These are phyloP conservation scores for Thamnidium elegans DNA, from an alignment of 192 early-diverging fungal genomes.

Conservation along the genomic window DNA sequence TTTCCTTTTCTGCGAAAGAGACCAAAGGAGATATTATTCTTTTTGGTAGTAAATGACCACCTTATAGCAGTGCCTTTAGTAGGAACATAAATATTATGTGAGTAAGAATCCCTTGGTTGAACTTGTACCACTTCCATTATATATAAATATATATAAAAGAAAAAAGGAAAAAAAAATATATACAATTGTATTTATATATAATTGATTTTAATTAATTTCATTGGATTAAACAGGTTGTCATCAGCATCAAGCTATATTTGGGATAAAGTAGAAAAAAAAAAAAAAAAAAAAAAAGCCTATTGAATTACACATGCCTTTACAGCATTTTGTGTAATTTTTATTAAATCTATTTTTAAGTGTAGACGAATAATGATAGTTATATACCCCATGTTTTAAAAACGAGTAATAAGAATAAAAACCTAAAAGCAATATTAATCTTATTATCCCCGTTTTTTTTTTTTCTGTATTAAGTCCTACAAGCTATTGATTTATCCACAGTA, in stretches of 20 bases:
- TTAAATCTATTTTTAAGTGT: too few relatives aligned
- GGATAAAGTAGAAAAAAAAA: not conserved
- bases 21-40: conserved; percentile 51
- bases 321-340: too few relatives aligned
- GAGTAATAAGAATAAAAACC: too few relatives aligned
- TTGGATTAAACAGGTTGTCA: not conserved
- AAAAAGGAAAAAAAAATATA: not conserved
- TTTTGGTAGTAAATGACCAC: conserved; percentile 92
- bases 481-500: too few relatives aligned
- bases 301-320: too few relatives aligned
- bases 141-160: not conserved
- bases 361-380: too few relatives aligned
- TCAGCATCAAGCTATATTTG: conserved; percentile 1
- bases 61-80: conserved; percentile 70
- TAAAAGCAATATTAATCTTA: too few relatives aligned
- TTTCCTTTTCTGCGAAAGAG: conserved; percentile 19
- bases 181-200: not conserved
- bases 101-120: conserved; percentile 69
- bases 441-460: too few relatives aligned
- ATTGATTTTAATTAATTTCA: not conserved
- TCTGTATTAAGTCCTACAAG: too few relatives aligned
- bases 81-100: conserved; percentile 76
- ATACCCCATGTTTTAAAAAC: too few relatives aligned
- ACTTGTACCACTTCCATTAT: conserved; percentile 77
- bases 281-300: not conserved